Evolutionary conservation across 208 protist species (phyloP).

Genomic region (Angomonas ambiguus): DNA sequence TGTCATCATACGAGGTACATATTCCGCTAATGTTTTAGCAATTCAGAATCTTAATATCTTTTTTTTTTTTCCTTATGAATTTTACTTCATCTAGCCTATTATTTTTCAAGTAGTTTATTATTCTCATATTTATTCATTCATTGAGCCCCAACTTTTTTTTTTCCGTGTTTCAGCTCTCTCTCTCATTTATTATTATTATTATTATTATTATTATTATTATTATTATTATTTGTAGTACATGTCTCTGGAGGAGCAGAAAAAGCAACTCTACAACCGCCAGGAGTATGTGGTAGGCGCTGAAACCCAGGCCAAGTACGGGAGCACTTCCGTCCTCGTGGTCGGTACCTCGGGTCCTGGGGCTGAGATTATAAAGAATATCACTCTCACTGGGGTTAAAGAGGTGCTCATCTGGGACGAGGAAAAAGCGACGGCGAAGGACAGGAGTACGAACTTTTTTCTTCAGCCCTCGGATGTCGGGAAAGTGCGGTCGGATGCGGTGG

Average conservation of each 20-base stretch:
- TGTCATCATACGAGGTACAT: no score
- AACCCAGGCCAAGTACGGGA: constrained; percentile 80
- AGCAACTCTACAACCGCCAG: constrained; percentile 91
- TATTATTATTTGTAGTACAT: constrained; percentile 12
- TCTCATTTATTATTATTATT: constrained; percentile 19
- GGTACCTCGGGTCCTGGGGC: constrained; percentile 74
- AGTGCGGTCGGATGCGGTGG: constrained; percentile 42
- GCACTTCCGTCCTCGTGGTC: constrained; percentile 81
- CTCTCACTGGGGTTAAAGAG: constrained; percentile 76
- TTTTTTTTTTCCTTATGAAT: no score
- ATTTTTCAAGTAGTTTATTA: no score
- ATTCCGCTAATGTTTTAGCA: no score
- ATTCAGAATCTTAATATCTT: no score
- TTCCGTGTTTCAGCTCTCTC: constrained; percentile 1
- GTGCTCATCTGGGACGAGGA: constrained; percentile 62
- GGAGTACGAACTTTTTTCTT: constrained; percentile 85
- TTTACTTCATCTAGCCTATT: no score
- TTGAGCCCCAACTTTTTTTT: no score
- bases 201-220: constrained; percentile 6
- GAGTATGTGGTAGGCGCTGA: constrained; percentile 90
- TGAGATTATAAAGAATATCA: constrained; percentile 91
- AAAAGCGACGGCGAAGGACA: constrained; percentile 35
- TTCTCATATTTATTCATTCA: no score
- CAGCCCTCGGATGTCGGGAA: constrained; percentile 51
- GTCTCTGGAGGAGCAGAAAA: constrained; percentile 51